These are phyloP conservation scores for Globisporangium paddicum DNA, from an alignment of 352 stramenopile species.

Conservation along the genomic window DNA sequence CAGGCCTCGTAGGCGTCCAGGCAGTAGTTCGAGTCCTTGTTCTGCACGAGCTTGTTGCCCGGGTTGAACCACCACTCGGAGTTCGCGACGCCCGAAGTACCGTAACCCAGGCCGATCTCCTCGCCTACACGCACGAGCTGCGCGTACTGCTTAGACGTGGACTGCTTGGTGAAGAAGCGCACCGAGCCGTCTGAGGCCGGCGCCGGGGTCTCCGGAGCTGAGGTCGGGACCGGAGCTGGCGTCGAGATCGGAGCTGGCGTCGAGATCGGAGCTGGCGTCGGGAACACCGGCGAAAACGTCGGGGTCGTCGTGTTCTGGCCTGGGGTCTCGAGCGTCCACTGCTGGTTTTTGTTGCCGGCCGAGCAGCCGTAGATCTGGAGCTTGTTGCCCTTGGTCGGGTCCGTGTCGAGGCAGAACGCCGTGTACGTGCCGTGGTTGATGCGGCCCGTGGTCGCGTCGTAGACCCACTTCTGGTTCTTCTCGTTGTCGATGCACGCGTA, in stretches of 20 bases:
- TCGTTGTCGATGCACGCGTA: constrained; percentile 49
- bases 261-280: not conserved
- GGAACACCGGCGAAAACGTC: constrained; percentile 9
- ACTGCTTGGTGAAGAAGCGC: constrained; percentile 38
- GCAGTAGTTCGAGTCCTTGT: constrained; percentile 42
- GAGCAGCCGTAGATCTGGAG: constrained; percentile 59
- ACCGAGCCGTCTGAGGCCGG: constrained; percentile 23
- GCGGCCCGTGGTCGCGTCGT: constrained; percentile 37
- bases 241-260: no score
- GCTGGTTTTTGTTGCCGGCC: constrained; percentile 48
- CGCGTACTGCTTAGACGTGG: constrained; percentile 23
- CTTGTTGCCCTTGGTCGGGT: constrained; percentile 39
- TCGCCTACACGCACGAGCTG: constrained; percentile 32
- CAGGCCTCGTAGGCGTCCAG: constrained; percentile 57
- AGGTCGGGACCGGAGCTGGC: no score
- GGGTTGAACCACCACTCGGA: constrained; percentile 43
- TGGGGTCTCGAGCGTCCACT: constrained; percentile 24
- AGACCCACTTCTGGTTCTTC: constrained; percentile 64
- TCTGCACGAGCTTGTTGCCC: constrained; percentile 30
- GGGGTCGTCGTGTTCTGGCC: constrained; percentile 11
- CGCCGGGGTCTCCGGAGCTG: constrained; percentile 11
- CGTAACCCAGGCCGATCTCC: constrained; percentile 20
- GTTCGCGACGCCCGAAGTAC: constrained; percentile 15
- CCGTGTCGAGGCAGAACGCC: constrained; percentile 57
- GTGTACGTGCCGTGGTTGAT: constrained; percentile 37